phyloP scores from a whole-genome alignment of 805 yeast genomes.

The Candida multigemmis region DNA sequence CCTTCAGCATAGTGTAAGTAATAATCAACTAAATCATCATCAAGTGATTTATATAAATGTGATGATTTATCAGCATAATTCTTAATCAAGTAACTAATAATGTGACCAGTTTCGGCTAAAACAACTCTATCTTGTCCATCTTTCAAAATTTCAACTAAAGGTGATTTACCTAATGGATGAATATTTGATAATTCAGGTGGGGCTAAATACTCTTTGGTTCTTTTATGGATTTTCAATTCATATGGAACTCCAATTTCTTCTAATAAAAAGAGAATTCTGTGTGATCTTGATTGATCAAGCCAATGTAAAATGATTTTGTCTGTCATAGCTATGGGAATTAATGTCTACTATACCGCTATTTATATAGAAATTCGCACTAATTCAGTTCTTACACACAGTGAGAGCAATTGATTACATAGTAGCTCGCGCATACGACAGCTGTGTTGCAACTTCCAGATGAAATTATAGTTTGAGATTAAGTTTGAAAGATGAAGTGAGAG shows the following conservation, averaged over 20 bases:
- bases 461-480: too few species aligned
- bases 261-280: slow-evolving; percentile 27
- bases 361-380: too few species aligned
- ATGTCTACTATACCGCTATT: too few species aligned
- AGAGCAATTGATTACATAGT: too few species aligned
- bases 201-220: slow-evolving; percentile 18
- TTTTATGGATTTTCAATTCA: slow-evolving; percentile 20
- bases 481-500: too few species aligned
- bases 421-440: too few species aligned
- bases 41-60: too few species aligned
- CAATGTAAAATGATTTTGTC: slow-evolving; percentile 10
- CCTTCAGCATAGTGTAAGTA: slow-evolving; percentile 56
- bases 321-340: too few species aligned
- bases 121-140: slow-evolving; percentile 9
- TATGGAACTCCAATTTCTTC: slow-evolving; percentile 24
- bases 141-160: slow-evolving; percentile 19
- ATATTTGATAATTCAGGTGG: slow-evolving; percentile 20
- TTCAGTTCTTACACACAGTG: too few species aligned
- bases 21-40: slow-evolving; percentile 37
- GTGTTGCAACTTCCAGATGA: too few species aligned
- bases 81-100: slow-evolving; percentile 41
- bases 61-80: too few species aligned
- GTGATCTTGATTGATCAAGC: slow-evolving; percentile 25
- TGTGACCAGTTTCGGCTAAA: slow-evolving; percentile 54
- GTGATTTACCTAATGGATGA: slow-evolving; percentile 29